Evolutionary conservation across 805 yeast species (phyloP).

Genomic region (Groenewaldozyma tartarivorans): DNA sequence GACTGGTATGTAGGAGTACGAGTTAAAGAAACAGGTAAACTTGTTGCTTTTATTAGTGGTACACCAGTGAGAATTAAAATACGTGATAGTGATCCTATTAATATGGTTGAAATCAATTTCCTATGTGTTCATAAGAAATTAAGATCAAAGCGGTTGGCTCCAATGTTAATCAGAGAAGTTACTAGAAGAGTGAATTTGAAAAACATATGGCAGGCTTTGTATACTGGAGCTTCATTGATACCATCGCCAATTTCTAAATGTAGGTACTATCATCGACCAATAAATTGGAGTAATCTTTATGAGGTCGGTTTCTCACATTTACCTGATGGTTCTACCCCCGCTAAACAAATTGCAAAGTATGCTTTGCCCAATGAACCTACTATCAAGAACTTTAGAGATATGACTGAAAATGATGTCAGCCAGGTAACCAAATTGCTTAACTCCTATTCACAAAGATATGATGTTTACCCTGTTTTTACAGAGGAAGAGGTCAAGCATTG

Average conservation of each 20-base stretch:
- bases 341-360: constrained; percentile 54
- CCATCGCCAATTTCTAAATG: constrained; percentile 90
- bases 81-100: constrained; percentile 38
- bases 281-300: constrained; percentile 81
- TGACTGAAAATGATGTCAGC: constrained; percentile 53
- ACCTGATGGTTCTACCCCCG: constrained; percentile 60
- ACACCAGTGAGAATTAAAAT: constrained; percentile 67
- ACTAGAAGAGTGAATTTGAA: constrained; percentile 82
- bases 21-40: constrained; percentile 61
- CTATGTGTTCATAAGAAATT: constrained; percentile 89
- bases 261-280: constrained; percentile 87
- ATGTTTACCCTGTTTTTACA: constrained; percentile 57
- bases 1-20: constrained; percentile 95
- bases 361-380: constrained; percentile 45
- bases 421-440: constrained; percentile 51
- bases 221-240: constrained; percentile 83
- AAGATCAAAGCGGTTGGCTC: constrained; percentile 88
- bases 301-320: constrained; percentile 85
- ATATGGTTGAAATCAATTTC: constrained; percentile 78
- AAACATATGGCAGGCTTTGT: constrained; percentile 91
- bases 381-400: constrained; percentile 46
- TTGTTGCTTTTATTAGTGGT: constrained; percentile 89
- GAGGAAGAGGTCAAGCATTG: constrained; percentile 73
- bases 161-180: constrained; percentile 85
- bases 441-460: constrained; percentile 60